A percentile compares a stretch with the other conserved stretches of the same genome.
Conservation (phyloP, 345 rosid species). For the Linum trigynum region DNA sequence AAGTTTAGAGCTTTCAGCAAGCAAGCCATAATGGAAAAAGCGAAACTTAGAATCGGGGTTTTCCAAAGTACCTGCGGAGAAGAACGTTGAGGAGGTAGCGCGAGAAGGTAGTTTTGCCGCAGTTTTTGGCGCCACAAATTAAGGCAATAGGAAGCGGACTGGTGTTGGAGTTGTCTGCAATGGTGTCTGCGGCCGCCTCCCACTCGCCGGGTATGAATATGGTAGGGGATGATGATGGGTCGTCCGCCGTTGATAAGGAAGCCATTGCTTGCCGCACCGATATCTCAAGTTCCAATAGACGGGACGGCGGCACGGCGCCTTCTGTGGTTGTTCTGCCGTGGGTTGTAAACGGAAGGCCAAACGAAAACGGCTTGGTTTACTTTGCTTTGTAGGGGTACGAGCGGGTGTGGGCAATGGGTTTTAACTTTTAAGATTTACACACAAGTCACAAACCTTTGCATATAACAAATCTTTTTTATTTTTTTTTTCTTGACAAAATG, state of each 20-base stretch:
- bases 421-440: too few species aligned
- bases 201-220: conserved; percentile 55
- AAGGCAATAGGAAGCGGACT: conserved; percentile 43
- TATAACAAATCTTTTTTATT: too few species aligned
- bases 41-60: background rate
- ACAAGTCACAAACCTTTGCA: too few species aligned
- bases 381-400: too few species aligned
- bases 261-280: conserved; percentile 16
- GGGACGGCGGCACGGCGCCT: too few species aligned
- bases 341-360: too few species aligned
- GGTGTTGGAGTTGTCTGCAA: conserved; percentile 37
- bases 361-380: too few species aligned
- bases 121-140: conserved; percentile 73
- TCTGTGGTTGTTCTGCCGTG: too few species aligned
- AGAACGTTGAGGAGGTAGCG: conserved; percentile 69
- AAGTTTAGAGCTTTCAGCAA: background rate
- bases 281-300: too few species aligned
- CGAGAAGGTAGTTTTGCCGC: conserved; percentile 84
- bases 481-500: too few species aligned
- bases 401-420: too few species aligned
- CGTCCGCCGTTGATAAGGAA: conserved; percentile 29
- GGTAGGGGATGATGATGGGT: conserved; percentile 23
- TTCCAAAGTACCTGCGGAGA: conserved; percentile 77
- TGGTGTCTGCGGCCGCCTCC: conserved; percentile 54
- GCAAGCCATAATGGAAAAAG: background rate